Evolutionary conservation across 495 filamentous ascomycete genomes (phyloP).

Genomic region (Jackrogersella minutella): DNA sequence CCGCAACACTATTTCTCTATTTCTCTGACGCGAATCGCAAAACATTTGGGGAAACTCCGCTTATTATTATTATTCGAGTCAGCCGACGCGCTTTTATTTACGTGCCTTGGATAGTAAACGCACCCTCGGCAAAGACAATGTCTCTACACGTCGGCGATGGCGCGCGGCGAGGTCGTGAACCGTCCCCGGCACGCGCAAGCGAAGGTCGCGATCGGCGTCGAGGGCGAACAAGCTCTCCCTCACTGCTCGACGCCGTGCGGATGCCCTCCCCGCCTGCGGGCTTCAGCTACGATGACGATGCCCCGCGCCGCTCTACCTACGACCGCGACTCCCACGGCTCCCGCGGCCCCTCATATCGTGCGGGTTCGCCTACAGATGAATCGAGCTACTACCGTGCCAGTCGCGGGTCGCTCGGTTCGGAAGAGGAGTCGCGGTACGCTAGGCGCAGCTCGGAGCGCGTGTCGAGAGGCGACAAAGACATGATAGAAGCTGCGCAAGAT

Average conservation of each 20-base stretch:
- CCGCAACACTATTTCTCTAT: constrained; percentile 20
- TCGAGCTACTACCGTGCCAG: constrained; percentile 41
- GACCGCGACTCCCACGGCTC: constrained; percentile 38
- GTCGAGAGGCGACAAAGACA: constrained; percentile 53
- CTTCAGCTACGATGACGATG: constrained; percentile 44
- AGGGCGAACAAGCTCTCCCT: constrained; percentile 49
- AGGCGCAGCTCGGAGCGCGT: constrained; percentile 43
- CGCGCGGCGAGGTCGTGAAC: constrained; percentile 67
- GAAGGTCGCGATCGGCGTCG: constrained; percentile 54
- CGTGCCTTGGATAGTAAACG: too few species aligned
- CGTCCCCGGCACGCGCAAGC: constrained; percentile 58
- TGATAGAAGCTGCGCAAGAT: constrained; percentile 44
- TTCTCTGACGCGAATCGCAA: constrained; percentile 5
- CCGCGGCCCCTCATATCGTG: constrained; percentile 49
- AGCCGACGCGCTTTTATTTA: not conserved
- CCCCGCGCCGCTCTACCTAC: constrained; percentile 39
- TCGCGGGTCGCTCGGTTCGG: constrained; percentile 41
- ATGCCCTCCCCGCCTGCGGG: constrained; percentile 54
- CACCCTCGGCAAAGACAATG: constrained; percentile 28
- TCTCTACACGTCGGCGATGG: constrained; percentile 66
- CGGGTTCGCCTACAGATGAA: constrained; percentile 45
- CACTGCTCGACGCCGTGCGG: constrained; percentile 55
- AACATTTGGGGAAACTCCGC: constrained; percentile 14
- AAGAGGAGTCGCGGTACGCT: constrained; percentile 38
- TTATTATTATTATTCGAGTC: too few species aligned